Evolutionary conservation across 345 rosid genomes (phyloP), one percentile per base, ranked within the genome.

Genomic region (Salix caprea): DNA sequence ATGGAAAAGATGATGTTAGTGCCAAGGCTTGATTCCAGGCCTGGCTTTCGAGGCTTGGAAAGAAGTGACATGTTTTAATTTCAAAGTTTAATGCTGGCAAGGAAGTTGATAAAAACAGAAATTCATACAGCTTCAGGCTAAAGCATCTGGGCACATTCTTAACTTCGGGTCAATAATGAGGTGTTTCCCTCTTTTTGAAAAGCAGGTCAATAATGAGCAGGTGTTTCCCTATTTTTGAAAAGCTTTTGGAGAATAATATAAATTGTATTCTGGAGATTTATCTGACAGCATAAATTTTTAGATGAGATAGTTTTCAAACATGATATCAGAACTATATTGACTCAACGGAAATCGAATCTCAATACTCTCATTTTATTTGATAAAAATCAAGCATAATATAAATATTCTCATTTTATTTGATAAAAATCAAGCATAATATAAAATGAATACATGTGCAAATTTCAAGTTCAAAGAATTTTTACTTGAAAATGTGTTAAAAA

Each of bases 401-500:
- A 30, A 2, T 30, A 30, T 4, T 32, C 4, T 3, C 0, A 30
- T 30, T 2, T 30, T 30, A 30, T 30, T 30, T 30, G 2, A 30
- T 30, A 30, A 30, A 30, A 30, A 30, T 30, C 32, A 30, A 30
- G 0, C 2, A 32, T 0, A 32, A 0, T 3, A 0, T 32, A 32
- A 4, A 32, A 32, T 32, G 0, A 32, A 2, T 32, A 0, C 0
- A 0, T 32, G 0, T 32, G 4, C 4, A 32, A 32, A 3, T 32
- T 32, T 32, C 34, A 32, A 32, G 0, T 0, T 0, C 4, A 32
- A 0, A 3, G 4, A 0, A 0, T 32, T 32, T 32, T 32, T 4
- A 32, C 4, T 32, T 32, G 4, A 32, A 3, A 0, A 3, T 32
- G 0, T 32, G 4, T 32, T 32, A 32, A 0, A 32, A 32, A 32